Base-by-base conservation (phyloP, 164 flowering plant species). In the Santalum album region DNA sequence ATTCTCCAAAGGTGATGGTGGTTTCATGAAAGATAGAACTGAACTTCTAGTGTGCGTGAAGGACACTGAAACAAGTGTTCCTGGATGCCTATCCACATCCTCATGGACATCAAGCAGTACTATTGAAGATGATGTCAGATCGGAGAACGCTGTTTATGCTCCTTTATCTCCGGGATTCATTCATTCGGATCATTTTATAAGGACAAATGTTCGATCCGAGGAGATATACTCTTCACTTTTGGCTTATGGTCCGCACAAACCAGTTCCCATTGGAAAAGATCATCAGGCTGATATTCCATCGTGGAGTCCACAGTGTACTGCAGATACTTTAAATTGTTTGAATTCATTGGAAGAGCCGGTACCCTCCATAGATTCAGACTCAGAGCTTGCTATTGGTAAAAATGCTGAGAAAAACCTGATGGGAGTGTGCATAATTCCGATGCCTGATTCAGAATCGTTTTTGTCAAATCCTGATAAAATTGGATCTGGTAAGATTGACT, bases 161-260 rank as follows among this genome's bases (percentile, higher is more conserved):
- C 44, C 65, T n/a, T 15, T 51, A 10, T 58, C 54, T 12, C 70
- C 81, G 10, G 74, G 66, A 26, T 67, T 39, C 57, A 51, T 56
- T 54, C 47, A 29, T 17, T 25, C 51, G 45, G 65, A 46, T 19
- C 53, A 38, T 32, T 63, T 51, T 25, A 24, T 48, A 16, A 65
- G 63, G 54, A 49, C 69, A 25, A 35, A 49, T 1, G 11, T 47
- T 11, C 58, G 47, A 1, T 56, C 56, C 6, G 71, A 67, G 27
- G 72, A 72, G 46, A 44, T 38, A 2, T 67, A 57, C 57, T 69
- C 68, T n/a, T 53, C 61, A 4, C 14, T 38, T 38, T 38, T 38
- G 42, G 42, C 17, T 38, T 16, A 38, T 10, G 9, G 15, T 38
- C 17, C 42, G 3, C 42, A 16, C 16, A 38, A 38, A 0, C 16